Evolutionary conservation across 768 basidiomycete genomes (phyloP).

Genomic region (Agrocybe praecox): DNA sequence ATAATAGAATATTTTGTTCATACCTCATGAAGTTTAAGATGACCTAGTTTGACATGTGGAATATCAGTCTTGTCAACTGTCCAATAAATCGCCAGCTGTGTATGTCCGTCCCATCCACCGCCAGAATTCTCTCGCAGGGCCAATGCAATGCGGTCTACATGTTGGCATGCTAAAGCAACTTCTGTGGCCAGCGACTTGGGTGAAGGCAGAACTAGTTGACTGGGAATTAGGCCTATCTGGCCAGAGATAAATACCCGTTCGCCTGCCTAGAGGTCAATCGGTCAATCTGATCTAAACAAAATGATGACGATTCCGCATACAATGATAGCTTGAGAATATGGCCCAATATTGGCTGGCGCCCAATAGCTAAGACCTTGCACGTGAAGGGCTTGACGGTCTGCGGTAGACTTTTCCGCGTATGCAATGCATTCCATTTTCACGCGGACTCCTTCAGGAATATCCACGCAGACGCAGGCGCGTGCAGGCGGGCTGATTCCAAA

Average conservation of each 20-base stretch:
- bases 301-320: conserved; percentile 44
- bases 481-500: conserved; percentile 94
- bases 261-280: conserved; percentile 51
- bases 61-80: conserved; percentile 45
- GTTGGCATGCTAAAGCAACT: conserved; percentile 77
- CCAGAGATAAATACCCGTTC: conserved; percentile 89
- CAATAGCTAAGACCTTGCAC: conserved; percentile 97
- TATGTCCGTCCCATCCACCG: conserved; percentile 62
- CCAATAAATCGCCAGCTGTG: conserved; percentile 76
- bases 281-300: not conserved
- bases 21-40: conserved; percentile 24
- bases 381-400: conserved; percentile 76
- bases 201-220: conserved; percentile 66
- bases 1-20: not conserved
- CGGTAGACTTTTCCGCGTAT: conserved; percentile 41
- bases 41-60: conserved; percentile 40
- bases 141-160: conserved; percentile 66
- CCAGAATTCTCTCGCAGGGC: conserved; percentile 59
- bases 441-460: conserved; percentile 57
- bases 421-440: conserved; percentile 84
- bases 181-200: conserved; percentile 62
- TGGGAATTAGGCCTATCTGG: conserved; percentile 90
- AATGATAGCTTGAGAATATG: conserved; percentile 91
- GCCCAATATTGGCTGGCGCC: conserved; percentile 99
- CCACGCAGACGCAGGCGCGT: conserved; percentile 89